Evolutionary conservation across 768 basidiomycete species (phyloP).

Genomic region (Calvatia gigantea): DNA sequence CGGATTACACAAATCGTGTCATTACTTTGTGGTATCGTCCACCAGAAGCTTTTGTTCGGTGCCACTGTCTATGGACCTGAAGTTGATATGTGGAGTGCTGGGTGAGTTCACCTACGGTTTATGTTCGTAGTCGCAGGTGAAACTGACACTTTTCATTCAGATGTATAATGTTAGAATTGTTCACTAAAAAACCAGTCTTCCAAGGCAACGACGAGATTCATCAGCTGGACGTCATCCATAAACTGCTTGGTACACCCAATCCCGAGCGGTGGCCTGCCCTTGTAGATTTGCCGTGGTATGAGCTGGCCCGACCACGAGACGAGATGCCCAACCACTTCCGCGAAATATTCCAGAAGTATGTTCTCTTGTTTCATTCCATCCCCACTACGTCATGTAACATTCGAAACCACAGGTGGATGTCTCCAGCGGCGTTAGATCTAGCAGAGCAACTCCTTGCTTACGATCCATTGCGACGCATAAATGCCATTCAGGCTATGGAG

Average conservation of each 20-base stretch:
- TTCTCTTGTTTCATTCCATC: slow-evolving; percentile 8
- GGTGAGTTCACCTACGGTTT: slow-evolving; percentile 46
- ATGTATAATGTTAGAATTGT: slow-evolving; percentile 98
- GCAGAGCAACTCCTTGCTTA: slow-evolving; percentile 80
- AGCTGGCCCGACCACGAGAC: slow-evolving; percentile 91
- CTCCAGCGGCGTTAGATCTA: slow-evolving; percentile 82
- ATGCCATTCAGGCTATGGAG: slow-evolving; percentile 76
- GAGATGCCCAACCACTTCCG: slow-evolving; percentile 71
- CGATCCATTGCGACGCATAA: slow-evolving; percentile 73
- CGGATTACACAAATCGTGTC: slow-evolving; percentile 98
- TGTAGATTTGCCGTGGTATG: slow-evolving; percentile 91
- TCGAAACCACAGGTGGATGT: slow-evolving; percentile 64
- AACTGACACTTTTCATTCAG: slow-evolving; percentile 35
- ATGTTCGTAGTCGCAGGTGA: background rate
- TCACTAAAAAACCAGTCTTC: slow-evolving; percentile 94
- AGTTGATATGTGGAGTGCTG: slow-evolving; percentile 99
- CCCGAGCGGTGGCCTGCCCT: slow-evolving; percentile 80
- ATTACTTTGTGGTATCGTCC: slow-evolving; percentile 99
- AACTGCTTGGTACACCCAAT: slow-evolving; percentile 86
- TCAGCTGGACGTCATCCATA: slow-evolving; percentile 92
- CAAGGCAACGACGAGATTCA: slow-evolving; percentile 98
- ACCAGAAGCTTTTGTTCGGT: slow-evolving; percentile 90
- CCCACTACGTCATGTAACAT: slow-evolving; percentile 1
- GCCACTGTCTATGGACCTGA: slow-evolving; percentile 96
- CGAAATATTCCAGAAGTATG: slow-evolving; percentile 81